Evolutionary conservation across 2,329 filamentous ascomycete genomes (phyloP).

Genomic region (Pyricularia sp.): DNA sequence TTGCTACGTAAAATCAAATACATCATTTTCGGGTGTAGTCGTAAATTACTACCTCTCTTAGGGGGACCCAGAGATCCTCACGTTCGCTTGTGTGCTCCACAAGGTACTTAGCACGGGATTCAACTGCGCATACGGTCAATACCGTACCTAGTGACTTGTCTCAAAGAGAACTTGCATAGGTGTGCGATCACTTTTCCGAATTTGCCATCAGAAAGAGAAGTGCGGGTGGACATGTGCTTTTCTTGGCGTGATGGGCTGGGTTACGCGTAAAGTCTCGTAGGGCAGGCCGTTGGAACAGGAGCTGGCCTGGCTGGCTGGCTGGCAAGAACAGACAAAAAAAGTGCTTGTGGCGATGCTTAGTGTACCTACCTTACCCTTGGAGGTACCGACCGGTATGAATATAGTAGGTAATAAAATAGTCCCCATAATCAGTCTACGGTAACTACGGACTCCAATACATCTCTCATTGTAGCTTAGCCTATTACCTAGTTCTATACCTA

Average conservation of each 20-base stretch:
- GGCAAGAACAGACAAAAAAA: too few relatives aligned
- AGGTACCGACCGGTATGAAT: not conserved
- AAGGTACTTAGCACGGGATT: not conserved
- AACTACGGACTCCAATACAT: not conserved
- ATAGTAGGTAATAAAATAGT: not conserved
- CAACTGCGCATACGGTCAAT: not conserved
- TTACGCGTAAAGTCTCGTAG: not conserved
- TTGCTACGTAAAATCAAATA: not conserved
- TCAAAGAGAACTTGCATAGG: not conserved
- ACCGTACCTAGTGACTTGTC: not conserved
- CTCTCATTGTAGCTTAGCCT: not conserved
- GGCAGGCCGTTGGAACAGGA: not conserved
- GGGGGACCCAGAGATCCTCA: not conserved
- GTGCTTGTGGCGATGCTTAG: not conserved
- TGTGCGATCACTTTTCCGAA: not conserved
- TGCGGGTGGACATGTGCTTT: not conserved
- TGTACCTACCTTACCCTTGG: not conserved
- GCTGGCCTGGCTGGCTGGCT: too few relatives aligned
- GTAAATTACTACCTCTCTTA: not conserved
- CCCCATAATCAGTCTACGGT: not conserved
- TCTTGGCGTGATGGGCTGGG: not conserved
- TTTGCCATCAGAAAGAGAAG: not conserved
- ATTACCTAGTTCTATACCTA: not conserved
- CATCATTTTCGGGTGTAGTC: not conserved
- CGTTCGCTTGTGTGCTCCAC: not conserved